These are phyloP conservation scores for Lignosus rhinocerotis DNA, from an alignment of 1,284 basidiomycete species.

Conservation along the genomic window DNA sequence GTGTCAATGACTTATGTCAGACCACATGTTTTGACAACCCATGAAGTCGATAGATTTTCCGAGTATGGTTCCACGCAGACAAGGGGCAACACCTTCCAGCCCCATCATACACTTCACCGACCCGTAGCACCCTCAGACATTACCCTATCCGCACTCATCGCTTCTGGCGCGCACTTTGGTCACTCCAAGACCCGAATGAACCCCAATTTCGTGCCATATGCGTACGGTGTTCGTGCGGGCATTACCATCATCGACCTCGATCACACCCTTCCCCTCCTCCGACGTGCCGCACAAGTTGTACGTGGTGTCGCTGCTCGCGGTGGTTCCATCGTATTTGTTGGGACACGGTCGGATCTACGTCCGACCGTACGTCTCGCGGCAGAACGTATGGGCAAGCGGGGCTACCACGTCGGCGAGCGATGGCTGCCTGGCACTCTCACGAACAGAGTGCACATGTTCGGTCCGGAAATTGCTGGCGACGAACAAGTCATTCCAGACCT, in stretches of 20 bases:
- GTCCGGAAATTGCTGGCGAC: constrained; percentile 55
- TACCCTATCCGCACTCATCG: constrained; percentile 88
- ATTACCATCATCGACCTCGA: constrained; percentile 96
- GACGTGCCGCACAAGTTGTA: constrained; percentile 87
- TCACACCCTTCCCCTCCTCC: constrained; percentile 88
- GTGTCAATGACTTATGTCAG: constrained; percentile 30
- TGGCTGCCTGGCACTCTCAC: constrained; percentile 97
- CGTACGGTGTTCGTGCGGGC: constrained; percentile 90
- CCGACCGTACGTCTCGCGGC: constrained; percentile 80
- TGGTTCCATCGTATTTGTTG: constrained; percentile 90
- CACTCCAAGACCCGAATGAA: constrained; percentile 84
- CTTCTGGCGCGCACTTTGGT: constrained; percentile 93
- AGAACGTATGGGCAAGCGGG: constrained; percentile 73
- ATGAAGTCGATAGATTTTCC: constrained; percentile 63
- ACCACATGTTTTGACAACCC: constrained; percentile 9
- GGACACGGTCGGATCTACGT: constrained; percentile 80
- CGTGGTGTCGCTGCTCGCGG: constrained; percentile 81
- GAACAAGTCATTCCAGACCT: constrained; percentile 81
- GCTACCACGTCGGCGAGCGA: constrained; percentile 82
- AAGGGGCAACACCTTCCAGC: constrained; percentile 69
- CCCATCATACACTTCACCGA: constrained; percentile 71
- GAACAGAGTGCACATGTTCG: constrained; percentile 83
- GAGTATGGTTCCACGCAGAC: constrained; percentile 80
- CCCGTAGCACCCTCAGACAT: constrained; percentile 63
- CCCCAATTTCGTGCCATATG: constrained; percentile 89